Conservation (phyloP, 805 yeast species). For the Candida boleticola region DNA sequence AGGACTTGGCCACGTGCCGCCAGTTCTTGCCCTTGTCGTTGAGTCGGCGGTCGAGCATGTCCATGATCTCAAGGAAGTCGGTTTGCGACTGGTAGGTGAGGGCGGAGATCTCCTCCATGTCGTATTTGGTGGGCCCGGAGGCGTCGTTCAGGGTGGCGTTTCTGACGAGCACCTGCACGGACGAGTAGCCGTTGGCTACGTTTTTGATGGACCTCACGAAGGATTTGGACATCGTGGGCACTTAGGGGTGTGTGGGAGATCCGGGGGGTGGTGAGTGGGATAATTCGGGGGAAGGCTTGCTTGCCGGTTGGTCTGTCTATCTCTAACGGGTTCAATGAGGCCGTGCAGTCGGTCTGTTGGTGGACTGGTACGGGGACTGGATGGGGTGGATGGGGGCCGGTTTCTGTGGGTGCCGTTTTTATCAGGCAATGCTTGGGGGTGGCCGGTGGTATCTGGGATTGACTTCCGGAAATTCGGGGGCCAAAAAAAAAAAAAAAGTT, state of each 20-base stretch:
- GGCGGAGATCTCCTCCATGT: constrained; percentile 80
- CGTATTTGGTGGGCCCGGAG: constrained; percentile 74
- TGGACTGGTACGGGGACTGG: not conserved
- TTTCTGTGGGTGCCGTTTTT: too few species aligned
- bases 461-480: too few species aligned
- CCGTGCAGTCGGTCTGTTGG: too few species aligned
- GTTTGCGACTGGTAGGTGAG: constrained; percentile 65
- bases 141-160: constrained; percentile 90
- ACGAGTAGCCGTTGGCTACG: constrained; percentile 84
- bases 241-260: not conserved
- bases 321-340: too few species aligned
- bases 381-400: too few species aligned
- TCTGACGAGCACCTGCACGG: constrained; percentile 83
- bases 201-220: constrained; percentile 84
- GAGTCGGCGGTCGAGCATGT: constrained; percentile 85
- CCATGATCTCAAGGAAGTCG: constrained; percentile 87
- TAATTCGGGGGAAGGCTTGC: not conserved
- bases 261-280: not conserved
- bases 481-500: too few species aligned
- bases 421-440: too few species aligned
- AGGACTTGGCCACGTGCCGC: constrained; percentile 92
- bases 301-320: too few species aligned
- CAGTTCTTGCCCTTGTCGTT: constrained; percentile 97
- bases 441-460: too few species aligned
- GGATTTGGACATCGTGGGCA: constrained; percentile 71